Evolutionary conservation across 2,329 filamentous ascomycete genomes (phyloP).

Genomic region (Rutstroemia sp.): DNA sequence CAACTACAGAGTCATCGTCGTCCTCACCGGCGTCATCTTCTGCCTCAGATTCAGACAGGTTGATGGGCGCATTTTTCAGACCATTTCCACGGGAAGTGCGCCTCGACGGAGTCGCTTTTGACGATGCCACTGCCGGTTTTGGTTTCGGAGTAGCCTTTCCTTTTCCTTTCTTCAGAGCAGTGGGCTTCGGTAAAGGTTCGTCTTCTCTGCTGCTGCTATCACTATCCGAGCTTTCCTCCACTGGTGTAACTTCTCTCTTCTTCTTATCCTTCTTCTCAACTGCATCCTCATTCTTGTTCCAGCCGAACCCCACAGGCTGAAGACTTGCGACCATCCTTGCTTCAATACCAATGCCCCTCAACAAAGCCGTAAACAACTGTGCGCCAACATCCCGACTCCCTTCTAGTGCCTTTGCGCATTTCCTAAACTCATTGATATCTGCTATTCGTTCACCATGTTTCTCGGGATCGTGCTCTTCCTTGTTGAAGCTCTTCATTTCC

Average conservation of each 20-base stretch:
- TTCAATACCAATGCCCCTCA: constrained; percentile 75
- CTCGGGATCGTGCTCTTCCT: constrained; percentile 52
- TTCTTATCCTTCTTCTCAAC: constrained; percentile 34
- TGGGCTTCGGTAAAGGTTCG: constrained; percentile 3
- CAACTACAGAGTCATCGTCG: constrained; percentile 49
- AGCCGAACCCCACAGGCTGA: constrained; percentile 83
- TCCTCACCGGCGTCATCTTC: constrained; percentile 36
- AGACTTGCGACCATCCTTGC: constrained; percentile 76
- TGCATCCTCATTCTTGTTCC: constrained; percentile 79
- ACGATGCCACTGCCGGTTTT: constrained; percentile 13
- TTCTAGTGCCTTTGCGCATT: constrained; percentile 58
- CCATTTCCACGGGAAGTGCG: constrained; percentile 22
- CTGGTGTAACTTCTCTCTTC: constrained; percentile 16
- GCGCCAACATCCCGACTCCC: constrained; percentile 84
- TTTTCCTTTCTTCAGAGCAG: constrained; percentile 14
- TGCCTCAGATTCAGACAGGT: constrained; percentile 38
- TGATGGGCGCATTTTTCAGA: constrained; percentile 32
- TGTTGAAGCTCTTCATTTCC: constrained; percentile 63
- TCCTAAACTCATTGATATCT: constrained; percentile 60
- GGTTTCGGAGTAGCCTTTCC: constrained; percentile 15
- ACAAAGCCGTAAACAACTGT: constrained; percentile 80
- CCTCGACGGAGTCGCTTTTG: constrained; percentile 15
- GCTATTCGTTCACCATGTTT: constrained; percentile 70
- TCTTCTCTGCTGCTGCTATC: constrained; percentile 7
- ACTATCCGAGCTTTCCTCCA: constrained; percentile 34